A percentile compares a stretch with the other conserved stretches of the same genome.
Conservation (phyloP, 192 early-diverging fungal species). For the Allomyces arbusculus region DNA sequence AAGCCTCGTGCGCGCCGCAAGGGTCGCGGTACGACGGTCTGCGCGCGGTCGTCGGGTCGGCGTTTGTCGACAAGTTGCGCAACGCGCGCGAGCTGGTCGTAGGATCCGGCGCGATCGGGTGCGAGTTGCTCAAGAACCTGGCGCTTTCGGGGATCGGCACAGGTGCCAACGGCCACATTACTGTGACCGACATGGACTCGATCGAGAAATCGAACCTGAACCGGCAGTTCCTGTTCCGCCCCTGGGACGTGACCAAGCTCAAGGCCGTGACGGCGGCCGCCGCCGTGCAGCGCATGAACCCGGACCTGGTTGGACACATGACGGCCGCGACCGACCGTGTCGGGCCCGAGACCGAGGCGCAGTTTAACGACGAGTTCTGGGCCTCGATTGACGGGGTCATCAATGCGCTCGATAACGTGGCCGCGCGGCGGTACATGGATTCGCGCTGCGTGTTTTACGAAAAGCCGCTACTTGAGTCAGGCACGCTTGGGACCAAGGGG, state of each 20-base stretch:
- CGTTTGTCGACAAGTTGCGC: slow-evolving; percentile 70
- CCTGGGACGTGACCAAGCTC: slow-evolving; percentile 62
- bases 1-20: slow-evolving; percentile 51
- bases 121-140: slow-evolving; percentile 99
- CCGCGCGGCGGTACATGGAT: slow-evolving; percentile 94
- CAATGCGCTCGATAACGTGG: slow-evolving; percentile 96
- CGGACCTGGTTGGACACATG: slow-evolving; percentile 30
- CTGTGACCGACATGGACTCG: slow-evolving; percentile 97
- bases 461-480: slow-evolving; percentile 89
- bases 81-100: slow-evolving; percentile 87
- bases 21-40: slow-evolving; percentile 90
- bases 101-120: slow-evolving; percentile 96
- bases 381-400: slow-evolving; percentile 72
- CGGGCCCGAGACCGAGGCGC: slow-evolving; percentile 74
- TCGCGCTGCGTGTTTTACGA: slow-evolving; percentile 87
- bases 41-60: slow-evolving; percentile 82
- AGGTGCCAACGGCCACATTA: slow-evolving; percentile 59
- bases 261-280: slow-evolving; percentile 78
- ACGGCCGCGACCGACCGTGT: slow-evolving; percentile 59
- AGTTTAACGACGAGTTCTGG: slow-evolving; percentile 89
- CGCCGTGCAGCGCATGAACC: slow-evolving; percentile 86
- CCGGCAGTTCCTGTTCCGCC: slow-evolving; percentile 95
- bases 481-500: slow-evolving; percentile 97
- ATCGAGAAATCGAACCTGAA: slow-evolving; percentile 99
- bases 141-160: slow-evolving; percentile 80